Evolutionary conservation across 306 rosid genomes (phyloP).

Genomic region (Cucumis hystrix): DNA sequence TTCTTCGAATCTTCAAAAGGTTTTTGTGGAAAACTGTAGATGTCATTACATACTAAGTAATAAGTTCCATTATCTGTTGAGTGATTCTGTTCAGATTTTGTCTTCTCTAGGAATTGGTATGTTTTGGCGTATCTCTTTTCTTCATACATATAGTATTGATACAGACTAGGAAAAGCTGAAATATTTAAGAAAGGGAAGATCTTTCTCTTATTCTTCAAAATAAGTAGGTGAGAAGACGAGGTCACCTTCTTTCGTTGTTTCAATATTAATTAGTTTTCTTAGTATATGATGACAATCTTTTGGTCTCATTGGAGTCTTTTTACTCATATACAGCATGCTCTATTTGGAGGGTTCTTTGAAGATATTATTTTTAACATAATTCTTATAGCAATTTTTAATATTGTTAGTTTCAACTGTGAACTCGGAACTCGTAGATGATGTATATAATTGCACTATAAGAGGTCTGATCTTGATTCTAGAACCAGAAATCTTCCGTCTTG

Average conservation of each 20-base stretch:
- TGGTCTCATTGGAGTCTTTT: not conserved
- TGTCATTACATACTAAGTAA: not conserved
- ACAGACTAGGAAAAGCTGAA: not conserved
- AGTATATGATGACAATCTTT: not conserved
- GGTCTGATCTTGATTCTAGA: not conserved
- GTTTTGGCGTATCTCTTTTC: not conserved
- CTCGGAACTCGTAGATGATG: not conserved
- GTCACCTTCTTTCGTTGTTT: not conserved
- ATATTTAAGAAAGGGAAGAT: not conserved
- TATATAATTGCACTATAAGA: not conserved
- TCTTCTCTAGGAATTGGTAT: not conserved
- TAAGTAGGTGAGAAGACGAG: not conserved
- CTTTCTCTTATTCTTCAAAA: not conserved
- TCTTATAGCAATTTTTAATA: not conserved
- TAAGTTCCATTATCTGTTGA: not conserved
- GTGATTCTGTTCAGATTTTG: not conserved
- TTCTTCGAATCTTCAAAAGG: not conserved
- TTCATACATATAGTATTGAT: not conserved
- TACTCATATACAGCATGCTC: not conserved
- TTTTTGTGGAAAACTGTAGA: not conserved
- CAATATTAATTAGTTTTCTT: not conserved
- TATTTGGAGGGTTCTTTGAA: not conserved
- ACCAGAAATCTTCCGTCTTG: not conserved
- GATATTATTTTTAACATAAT: not conserved
- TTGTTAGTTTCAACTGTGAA: not conserved